phyloP scores from a whole-genome alignment of 2,329 filamentous ascomycete species.

The Arthrobotrys conoides region DNA sequence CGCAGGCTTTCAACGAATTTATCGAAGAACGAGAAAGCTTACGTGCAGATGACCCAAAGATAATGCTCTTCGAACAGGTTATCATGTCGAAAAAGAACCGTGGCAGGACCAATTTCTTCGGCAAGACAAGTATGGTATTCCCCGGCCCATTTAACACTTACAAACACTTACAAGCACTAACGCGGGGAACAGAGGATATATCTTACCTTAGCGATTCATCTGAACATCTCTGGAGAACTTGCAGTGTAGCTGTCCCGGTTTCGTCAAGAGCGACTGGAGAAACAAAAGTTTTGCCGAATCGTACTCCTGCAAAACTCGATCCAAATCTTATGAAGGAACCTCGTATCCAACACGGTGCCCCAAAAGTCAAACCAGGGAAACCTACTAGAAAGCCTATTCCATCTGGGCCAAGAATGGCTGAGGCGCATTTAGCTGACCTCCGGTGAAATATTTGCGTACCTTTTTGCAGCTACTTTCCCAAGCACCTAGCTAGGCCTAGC shows the following conservation, averaged over 20 bases:
- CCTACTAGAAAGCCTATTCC: slow-evolving; percentile 60
- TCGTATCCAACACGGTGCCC: slow-evolving; percentile 88
- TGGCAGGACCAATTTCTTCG: slow-evolving; percentile 77
- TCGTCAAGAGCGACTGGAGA: slow-evolving; percentile 70
- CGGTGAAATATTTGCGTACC: slow-evolving; percentile 12
- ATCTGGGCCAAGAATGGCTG: slow-evolving; percentile 67
- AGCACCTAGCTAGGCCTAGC: background rate
- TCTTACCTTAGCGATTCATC: slow-evolving; percentile 79
- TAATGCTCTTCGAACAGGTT: slow-evolving; percentile 86
- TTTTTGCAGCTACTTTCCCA: too few relatives aligned
- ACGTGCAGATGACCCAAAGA: slow-evolving; percentile 74
- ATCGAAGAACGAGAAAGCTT: slow-evolving; percentile 83
- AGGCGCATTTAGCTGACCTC: slow-evolving; percentile 2
- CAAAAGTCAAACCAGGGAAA: slow-evolving; percentile 70
- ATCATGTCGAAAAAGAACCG: slow-evolving; percentile 81
- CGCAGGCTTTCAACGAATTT: slow-evolving; percentile 84
- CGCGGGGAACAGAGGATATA: slow-evolving; percentile 65
- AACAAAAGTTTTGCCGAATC: slow-evolving; percentile 68
- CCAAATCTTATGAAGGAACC: slow-evolving; percentile 91
- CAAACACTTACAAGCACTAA: slow-evolving; percentile 64
- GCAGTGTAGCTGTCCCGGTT: slow-evolving; percentile 70
- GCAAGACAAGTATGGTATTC: slow-evolving; percentile 71
- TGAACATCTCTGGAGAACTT: slow-evolving; percentile 84
- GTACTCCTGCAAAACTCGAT: slow-evolving; percentile 86
- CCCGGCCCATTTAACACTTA: slow-evolving; percentile 64